Base-by-base conservation (phyloP, 2,329 filamentous ascomycete species). In the Pestalotiopsis sp. region DNA sequence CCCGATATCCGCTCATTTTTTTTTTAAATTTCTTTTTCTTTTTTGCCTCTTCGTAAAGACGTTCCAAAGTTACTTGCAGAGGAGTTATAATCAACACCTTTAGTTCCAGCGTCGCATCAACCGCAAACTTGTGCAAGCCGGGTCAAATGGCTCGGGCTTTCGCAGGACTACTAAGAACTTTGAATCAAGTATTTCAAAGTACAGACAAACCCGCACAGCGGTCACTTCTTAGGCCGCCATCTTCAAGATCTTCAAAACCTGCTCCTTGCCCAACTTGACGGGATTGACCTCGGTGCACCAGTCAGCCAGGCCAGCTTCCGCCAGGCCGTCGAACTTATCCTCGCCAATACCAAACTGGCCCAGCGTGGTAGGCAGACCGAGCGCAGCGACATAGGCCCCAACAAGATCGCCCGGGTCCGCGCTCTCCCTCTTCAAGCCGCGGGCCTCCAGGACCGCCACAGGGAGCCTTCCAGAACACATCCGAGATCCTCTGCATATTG, bases 191-290 rank as follows among this genome's bases (percentile, higher is more conserved):
- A 35, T 35, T 26, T 26, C 30, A 9, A 35, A 9, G 30, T 35
- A 9, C 30, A 35, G 30, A 35, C 30, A 9, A 35, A 2, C 30
- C 2, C 30, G 30, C n/a, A 9, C 44, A 9, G 3, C 20, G 6
- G 7, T 6, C 17, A 10, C n/a, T 7, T 9, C 56, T 59, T 22
- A 59, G 22, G 56, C 56, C 10, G 56, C 58, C 72, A 72, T 71
- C 61, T 68, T 60, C 17, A 73, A 63, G 35, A 73, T 73, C 48
- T 73, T 71, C 6, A 73, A 39, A 60, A 73, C 66, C 44, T 70
- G 68, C 38, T 68, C 70, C 67, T 72, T 73, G 11, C 68, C 69
- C 1, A 73, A 66, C 63, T 66, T 67, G 20, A 73, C 68, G 0
- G 72, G 70, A 60, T 73, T 73, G 0, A 67, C 65, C 13, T 55